These are phyloP conservation scores for Trichocladium antarcticum DNA, from an alignment of 495 filamentous ascomycete species.

Conservation along the genomic window DNA sequence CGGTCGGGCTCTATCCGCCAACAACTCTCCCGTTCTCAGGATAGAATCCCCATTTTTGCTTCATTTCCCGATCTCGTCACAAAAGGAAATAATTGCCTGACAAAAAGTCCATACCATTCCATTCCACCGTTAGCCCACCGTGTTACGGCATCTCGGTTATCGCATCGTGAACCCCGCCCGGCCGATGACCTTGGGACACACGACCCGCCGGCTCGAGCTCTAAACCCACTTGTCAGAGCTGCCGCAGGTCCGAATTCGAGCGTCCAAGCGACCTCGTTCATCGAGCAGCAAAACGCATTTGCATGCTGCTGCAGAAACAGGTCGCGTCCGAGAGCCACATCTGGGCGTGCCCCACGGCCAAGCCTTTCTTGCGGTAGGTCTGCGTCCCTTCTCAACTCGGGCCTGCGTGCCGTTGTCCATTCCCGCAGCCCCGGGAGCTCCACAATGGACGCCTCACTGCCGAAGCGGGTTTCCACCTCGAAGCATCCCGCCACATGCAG, in stretches of 20 bases:
- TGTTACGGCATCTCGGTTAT: conserved; percentile 4
- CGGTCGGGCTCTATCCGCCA: background rate
- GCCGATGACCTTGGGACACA: conserved; percentile 12
- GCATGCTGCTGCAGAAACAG: background rate
- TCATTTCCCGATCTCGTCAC: background rate
- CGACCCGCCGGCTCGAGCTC: conserved; percentile 18
- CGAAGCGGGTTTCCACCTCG: conserved; percentile 1
- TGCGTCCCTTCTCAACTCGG: background rate
- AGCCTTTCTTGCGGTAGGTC: background rate
- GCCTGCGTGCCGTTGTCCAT: background rate
- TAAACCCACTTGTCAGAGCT: background rate
- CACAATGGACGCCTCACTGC: conserved; percentile 4
- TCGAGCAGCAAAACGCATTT: background rate
- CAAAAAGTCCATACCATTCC: background rate
- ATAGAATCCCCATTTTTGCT: background rate
- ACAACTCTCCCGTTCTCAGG: background rate
- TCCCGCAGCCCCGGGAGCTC: background rate
- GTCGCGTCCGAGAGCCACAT: no score
- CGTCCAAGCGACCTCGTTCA: background rate
- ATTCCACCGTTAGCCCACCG: background rate
- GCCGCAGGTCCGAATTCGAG: background rate
- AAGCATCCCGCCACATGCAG: conserved; percentile 3
- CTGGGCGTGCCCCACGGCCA: no score
- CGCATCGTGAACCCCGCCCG: background rate
- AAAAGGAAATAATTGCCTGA: background rate